These are phyloP conservation scores for Rhododendron mucronatum DNA, from an alignment of 148 eudicot species.

Conservation along the genomic window DNA sequence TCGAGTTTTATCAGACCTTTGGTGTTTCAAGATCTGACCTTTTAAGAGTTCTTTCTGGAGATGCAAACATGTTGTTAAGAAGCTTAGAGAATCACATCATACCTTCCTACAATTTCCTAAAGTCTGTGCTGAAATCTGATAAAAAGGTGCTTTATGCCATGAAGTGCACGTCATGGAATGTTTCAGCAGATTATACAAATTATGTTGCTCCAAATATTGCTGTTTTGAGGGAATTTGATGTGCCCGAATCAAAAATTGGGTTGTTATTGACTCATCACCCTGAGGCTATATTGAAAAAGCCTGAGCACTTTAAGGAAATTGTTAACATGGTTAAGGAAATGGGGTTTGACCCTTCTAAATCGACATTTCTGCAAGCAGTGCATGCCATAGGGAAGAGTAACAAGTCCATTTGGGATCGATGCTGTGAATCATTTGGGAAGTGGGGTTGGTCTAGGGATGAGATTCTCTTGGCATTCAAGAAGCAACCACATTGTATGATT, in stretches of 20 bases:
- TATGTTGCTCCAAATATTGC: background rate
- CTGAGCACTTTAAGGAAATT: background rate
- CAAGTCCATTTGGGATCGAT: background rate
- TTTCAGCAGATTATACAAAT: background rate
- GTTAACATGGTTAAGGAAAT: background rate
- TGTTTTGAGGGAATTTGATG: background rate
- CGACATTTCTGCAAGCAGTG: background rate
- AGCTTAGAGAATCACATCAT: background rate
- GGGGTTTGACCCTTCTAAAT: background rate
- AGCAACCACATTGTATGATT: background rate
- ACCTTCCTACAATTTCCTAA: background rate
- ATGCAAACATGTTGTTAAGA: background rate
- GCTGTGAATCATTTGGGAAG: background rate
- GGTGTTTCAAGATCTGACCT: background rate
- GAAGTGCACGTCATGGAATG: background rate
- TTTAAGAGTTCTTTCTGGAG: background rate
- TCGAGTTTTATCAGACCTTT: background rate
- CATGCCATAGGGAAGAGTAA: background rate
- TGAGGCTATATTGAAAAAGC: background rate
- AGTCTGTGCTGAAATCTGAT: background rate
- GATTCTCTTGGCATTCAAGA: background rate
- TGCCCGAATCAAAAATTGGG: background rate
- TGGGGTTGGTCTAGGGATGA: background rate
- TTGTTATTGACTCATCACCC: background rate
- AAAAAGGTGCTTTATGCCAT: background rate